Evolutionary conservation across 2,329 filamentous ascomycete species (phyloP).

Genomic region (Cladosporium sp.): DNA sequence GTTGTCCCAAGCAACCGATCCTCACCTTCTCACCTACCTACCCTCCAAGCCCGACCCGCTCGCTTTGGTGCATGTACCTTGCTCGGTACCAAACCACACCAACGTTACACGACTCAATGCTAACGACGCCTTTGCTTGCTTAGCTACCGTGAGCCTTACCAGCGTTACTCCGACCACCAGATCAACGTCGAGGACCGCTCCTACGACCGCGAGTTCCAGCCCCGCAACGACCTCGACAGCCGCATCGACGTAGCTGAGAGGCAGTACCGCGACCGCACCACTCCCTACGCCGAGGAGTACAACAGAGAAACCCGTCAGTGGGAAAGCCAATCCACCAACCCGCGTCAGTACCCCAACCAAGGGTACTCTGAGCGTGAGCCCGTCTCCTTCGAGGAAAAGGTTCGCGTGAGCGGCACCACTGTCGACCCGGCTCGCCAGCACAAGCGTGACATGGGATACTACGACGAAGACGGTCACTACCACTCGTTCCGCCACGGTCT

Average conservation of each 20-base stretch:
- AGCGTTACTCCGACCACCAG: conserved; percentile 57
- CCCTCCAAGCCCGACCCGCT: conserved; percentile 15
- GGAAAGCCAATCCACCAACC: conserved; percentile 36
- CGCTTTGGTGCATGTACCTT: conserved; percentile 13
- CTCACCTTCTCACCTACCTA: conserved; percentile 16
- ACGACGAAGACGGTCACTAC: conserved; percentile 72
- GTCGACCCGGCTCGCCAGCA: conserved; percentile 38
- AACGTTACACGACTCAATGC: conserved; percentile 15
- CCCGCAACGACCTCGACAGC: conserved; percentile 49
- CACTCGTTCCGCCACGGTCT: conserved; percentile 68
- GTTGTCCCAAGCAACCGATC: conserved; percentile 28
- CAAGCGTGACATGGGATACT: conserved; percentile 67
- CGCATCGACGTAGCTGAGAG: conserved; percentile 52
- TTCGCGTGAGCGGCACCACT: conserved; percentile 45
- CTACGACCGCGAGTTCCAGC: conserved; percentile 42
- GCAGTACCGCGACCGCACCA: conserved; percentile 35
- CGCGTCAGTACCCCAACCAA: conserved; percentile 28
- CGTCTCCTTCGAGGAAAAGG: conserved; percentile 36
- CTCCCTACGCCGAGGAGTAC: conserved; percentile 35
- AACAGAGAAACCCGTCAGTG: conserved; percentile 28
- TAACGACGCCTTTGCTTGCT: conserved; percentile 16
- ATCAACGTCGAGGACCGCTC: conserved; percentile 56
- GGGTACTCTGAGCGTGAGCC: conserved; percentile 34
- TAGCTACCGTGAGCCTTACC: conserved; percentile 53
- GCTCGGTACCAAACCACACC: conserved; percentile 5